A percentile compares a stretch with the other conserved stretches of the same genome.
These are phyloP conservation scores for Phytopythium oedochilum DNA, from an alignment of 352 stramenopile species.

Conservation along the genomic window DNA sequence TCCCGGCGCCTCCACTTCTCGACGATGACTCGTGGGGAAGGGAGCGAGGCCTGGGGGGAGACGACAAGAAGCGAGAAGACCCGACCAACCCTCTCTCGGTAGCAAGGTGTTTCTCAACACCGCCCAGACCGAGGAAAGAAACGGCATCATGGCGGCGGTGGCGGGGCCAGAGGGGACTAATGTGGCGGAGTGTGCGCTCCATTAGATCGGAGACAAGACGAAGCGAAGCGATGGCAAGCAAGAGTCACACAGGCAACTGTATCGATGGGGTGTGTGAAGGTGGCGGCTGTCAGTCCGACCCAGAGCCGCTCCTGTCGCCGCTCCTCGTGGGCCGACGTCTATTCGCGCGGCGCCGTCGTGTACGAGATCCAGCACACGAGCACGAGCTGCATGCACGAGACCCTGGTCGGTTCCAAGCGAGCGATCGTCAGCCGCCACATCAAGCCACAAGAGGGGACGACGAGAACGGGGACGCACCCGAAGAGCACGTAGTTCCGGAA, in stretches of 20 bases:
- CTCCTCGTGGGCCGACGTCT: too few species aligned
- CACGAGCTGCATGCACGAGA: constrained; percentile 78
- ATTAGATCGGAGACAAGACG: too few species aligned
- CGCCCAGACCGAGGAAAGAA: constrained; percentile 29
- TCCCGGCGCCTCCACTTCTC: background rate
- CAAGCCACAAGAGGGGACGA: background rate
- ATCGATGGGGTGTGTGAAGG: too few species aligned
- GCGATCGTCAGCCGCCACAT: background rate
- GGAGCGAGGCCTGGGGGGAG: constrained; percentile 7
- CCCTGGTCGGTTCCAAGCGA: constrained; percentile 21
- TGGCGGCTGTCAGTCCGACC: too few species aligned
- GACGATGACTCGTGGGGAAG: background rate
- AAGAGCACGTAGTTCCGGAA: constrained; percentile 88
- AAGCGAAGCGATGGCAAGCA: too few species aligned
- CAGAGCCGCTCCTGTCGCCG: too few species aligned
- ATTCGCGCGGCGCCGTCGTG: constrained; percentile 65
- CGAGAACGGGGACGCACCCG: constrained; percentile 32
- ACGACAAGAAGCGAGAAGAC: constrained; percentile 10
- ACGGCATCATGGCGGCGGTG: background rate
- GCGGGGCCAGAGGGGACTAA: background rate
- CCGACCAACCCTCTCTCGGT: constrained; percentile 5
- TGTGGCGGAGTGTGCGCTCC: too few species aligned
- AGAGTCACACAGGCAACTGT: too few species aligned
- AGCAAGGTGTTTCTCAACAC: constrained; percentile 89
- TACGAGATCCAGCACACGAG: constrained; percentile 85